phyloP scores from a whole-genome alignment of 805 yeast genomes.

The Cyberlindnera americana region DNA sequence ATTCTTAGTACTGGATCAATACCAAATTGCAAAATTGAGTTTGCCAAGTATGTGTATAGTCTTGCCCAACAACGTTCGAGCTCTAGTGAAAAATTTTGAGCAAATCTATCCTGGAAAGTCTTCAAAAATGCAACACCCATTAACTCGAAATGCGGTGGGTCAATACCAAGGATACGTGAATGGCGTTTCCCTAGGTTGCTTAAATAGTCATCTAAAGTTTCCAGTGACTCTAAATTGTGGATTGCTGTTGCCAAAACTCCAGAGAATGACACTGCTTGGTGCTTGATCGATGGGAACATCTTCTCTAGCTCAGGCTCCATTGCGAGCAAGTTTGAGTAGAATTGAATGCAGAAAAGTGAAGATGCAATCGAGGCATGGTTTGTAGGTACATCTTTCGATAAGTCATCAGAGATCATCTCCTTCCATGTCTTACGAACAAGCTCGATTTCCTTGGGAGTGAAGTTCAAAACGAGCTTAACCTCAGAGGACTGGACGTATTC shows the following conservation, averaged over 20 bases:
- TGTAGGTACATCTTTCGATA: constrained; percentile 10
- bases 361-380: constrained; percentile 38
- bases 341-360: constrained; percentile 70
- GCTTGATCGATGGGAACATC: constrained; percentile 69
- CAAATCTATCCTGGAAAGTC: constrained; percentile 65
- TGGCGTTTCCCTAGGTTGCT: constrained; percentile 69
- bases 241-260: constrained; percentile 72
- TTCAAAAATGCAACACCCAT: constrained; percentile 72
- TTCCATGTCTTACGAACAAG: constrained; percentile 37
- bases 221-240: constrained; percentile 56
- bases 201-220: constrained; percentile 55
- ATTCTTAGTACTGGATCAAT: constrained; percentile 37
- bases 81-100: constrained; percentile 48
- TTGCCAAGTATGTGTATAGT: constrained; percentile 63
- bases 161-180: constrained; percentile 70
- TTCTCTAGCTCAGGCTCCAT: constrained; percentile 59
- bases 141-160: constrained; percentile 59
- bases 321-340: constrained; percentile 63
- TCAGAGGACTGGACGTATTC: constrained; percentile 14
- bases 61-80: constrained; percentile 70
- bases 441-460: constrained; percentile 31
- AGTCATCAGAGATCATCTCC: constrained; percentile 35
- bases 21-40: constrained; percentile 54
- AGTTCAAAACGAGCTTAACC: constrained; percentile 28
- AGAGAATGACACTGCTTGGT: constrained; percentile 78